Percentiles rank a stretch among this genome's conserved stretches.
These are phyloP conservation scores for Cercospora sesami DNA, from an alignment of 2,329 filamentous ascomycete species.

Conservation along the genomic window DNA sequence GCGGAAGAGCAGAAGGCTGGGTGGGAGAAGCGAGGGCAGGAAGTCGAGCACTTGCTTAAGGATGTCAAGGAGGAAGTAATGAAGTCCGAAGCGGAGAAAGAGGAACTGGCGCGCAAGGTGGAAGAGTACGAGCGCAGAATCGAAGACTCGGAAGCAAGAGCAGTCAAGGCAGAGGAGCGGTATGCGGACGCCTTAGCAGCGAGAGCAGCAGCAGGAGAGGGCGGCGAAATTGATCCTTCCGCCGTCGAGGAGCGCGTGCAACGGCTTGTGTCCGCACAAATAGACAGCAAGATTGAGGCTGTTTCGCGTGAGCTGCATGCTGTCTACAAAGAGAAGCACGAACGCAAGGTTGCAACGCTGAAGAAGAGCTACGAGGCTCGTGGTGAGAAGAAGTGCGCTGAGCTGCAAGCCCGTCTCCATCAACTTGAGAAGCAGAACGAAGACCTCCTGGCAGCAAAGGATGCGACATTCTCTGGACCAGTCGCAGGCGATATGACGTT, in stretches of 20 bases:
- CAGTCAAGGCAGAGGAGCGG: slow-evolving; percentile 64
- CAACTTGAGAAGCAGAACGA: slow-evolving; percentile 73
- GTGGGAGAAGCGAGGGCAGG: slow-evolving; percentile 81
- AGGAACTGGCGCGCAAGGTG: slow-evolving; percentile 72
- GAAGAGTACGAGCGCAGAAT: slow-evolving; percentile 74
- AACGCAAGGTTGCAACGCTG: slow-evolving; percentile 88
- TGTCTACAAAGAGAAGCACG: slow-evolving; percentile 95
- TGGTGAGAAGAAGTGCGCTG: slow-evolving; percentile 83
- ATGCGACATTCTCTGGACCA: slow-evolving; percentile 64
- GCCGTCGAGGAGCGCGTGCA: slow-evolving; percentile 49
- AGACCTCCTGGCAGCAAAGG: slow-evolving; percentile 64
- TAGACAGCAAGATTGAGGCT: slow-evolving; percentile 84
- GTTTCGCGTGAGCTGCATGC: slow-evolving; percentile 78
- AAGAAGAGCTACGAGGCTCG: slow-evolving; percentile 79
- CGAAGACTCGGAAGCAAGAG: slow-evolving; percentile 72
- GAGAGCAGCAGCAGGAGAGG: slow-evolving; percentile 29
- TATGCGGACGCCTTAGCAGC: slow-evolving; percentile 62
- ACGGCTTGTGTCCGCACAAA: slow-evolving; percentile 58
- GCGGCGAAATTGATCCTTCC: slow-evolving; percentile 33
- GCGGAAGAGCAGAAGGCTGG: slow-evolving; percentile 72
- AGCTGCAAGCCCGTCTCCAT: slow-evolving; percentile 71
- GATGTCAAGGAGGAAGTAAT: slow-evolving; percentile 81
- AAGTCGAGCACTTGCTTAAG: slow-evolving; percentile 79
- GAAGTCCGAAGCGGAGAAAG: slow-evolving; percentile 73
- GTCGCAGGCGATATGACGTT: slow-evolving; percentile 24